Percentiles rank a stretch among this genome's conserved stretches.
phyloP scores from a whole-genome alignment of 139 green algal species.

The Coelastrella sp. region DNA sequence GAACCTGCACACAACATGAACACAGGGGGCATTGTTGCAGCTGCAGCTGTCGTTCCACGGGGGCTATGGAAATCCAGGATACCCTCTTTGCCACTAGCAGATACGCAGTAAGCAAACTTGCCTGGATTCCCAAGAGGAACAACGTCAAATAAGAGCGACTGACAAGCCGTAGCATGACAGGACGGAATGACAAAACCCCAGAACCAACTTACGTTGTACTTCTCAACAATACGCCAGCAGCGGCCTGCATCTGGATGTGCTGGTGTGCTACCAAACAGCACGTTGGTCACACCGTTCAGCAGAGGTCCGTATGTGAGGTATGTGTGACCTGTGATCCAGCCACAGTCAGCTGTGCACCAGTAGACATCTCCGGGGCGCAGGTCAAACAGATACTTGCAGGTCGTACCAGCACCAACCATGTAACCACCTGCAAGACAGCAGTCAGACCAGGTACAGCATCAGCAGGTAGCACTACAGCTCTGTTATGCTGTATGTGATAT shows the following conservation, averaged over 20 bases:
- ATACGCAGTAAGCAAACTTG: not conserved
- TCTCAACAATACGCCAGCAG: constrained; percentile 95
- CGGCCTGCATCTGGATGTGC: constrained; percentile 89
- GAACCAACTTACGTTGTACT: constrained; percentile 79
- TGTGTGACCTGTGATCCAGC: constrained; percentile 97
- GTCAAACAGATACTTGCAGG: constrained; percentile 91
- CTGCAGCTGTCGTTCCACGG: too few relatives aligned
- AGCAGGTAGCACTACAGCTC: too few relatives aligned
- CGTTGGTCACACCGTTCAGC: constrained; percentile 83
- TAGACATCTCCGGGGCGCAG: constrained; percentile 89
- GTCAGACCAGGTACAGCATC: too few relatives aligned
- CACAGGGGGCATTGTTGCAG: too few relatives aligned
- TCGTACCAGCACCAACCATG: constrained; percentile 84
- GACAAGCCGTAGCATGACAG: too few relatives aligned
- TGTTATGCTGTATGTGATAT: too few relatives aligned
- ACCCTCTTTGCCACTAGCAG: too few relatives aligned
- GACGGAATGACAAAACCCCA: too few relatives aligned
- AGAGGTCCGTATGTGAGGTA: constrained; percentile 93
- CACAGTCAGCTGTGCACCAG: constrained; percentile 91
- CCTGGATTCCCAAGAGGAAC: not conserved
- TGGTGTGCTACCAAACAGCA: constrained; percentile 97
- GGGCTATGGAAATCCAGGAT: too few relatives aligned
- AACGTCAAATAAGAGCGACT: not conserved
- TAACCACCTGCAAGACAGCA: constrained; percentile 72
- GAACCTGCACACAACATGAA: constrained; percentile 62